Percentiles rank a stretch among this genome's conserved stretches.
Evolutionary conservation across 129 eudicot genomes (phyloP).

Genomic region (Erigeron canadensis): DNA sequence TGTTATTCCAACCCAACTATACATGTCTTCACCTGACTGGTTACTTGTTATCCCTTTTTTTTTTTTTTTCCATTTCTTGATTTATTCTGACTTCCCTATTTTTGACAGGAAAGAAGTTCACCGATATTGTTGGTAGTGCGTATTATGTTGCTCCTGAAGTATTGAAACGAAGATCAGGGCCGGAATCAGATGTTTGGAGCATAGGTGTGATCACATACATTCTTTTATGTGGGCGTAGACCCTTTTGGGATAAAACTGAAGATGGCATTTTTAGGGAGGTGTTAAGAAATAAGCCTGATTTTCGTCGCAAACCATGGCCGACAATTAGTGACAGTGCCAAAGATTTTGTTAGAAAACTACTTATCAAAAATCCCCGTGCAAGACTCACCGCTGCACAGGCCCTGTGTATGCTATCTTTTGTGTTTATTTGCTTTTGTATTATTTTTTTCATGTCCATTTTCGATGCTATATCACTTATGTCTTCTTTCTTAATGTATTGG

Average conservation of each 20-base stretch:
- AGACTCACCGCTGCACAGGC: constrained; percentile 99
- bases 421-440: not conserved
- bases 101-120: constrained; percentile 70
- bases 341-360: constrained; percentile 83
- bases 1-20: no score
- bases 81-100: not conserved
- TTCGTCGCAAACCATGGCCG: constrained; percentile 96
- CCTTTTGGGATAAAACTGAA: constrained; percentile 98
- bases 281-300: constrained; percentile 82
- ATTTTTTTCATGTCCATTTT: not conserved
- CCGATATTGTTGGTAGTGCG: constrained; percentile 95
- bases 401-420: constrained; percentile 41
- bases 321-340: constrained; percentile 73
- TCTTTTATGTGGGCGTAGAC: constrained; percentile 90
- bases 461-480: no score
- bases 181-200: constrained; percentile 99
- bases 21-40: not conserved
- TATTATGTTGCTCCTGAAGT: constrained; percentile 99
- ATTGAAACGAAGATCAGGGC: constrained; percentile 85
- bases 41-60: not conserved
- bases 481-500: no score
- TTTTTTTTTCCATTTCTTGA: not conserved
- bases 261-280: constrained; percentile 97
- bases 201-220: constrained; percentile 96
- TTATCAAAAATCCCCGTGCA: constrained; percentile 89